A percentile compares a stretch with the other conserved stretches of the same genome.
Conservation (phyloP, 306 rosid species). For the Lithocarpus polystachyus region DNA sequence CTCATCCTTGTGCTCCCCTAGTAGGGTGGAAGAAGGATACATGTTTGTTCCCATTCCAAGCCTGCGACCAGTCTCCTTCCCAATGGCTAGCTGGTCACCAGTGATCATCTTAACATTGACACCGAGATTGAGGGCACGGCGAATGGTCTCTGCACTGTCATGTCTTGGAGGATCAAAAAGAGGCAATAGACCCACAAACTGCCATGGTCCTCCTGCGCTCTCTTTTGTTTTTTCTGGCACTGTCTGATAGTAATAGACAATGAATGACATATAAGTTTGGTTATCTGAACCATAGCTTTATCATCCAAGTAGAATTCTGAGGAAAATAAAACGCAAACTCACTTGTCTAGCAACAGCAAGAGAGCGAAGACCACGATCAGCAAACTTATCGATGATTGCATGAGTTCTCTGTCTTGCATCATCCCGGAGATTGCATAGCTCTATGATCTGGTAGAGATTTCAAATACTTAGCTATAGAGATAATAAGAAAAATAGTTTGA, state of each 20-base stretch:
- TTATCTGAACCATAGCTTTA: neutral
- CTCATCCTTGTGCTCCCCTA: slow-evolving; percentile 67
- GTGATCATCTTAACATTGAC: slow-evolving; percentile 97
- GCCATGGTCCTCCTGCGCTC: slow-evolving; percentile 74
- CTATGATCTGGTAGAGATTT: slow-evolving; percentile 56
- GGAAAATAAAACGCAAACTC: neutral
- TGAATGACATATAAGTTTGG: slow-evolving; percentile 7
- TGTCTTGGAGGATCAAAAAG: slow-evolving; percentile 96
- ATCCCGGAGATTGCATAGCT: slow-evolving; percentile 61
- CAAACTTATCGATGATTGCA: slow-evolving; percentile 79
- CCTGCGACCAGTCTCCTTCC: slow-evolving; percentile 89
- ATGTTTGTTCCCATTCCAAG: slow-evolving; percentile 98
- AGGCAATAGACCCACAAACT: slow-evolving; percentile 81
- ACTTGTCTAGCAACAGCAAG: slow-evolving; percentile 71
- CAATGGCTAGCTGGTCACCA: slow-evolving; percentile 90
- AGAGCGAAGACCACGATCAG: slow-evolving; percentile 89
- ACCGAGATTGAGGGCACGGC: slow-evolving; percentile 73
- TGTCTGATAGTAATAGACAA: slow-evolving; percentile 29
- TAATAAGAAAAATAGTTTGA: neutral
- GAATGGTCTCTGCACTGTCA: slow-evolving; percentile 91
- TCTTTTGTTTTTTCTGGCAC: slow-evolving; percentile 74
- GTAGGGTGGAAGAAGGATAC: slow-evolving; percentile 96
- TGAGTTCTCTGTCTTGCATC: slow-evolving; percentile 58
- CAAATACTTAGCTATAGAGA: neutral
- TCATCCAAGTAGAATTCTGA: no score